Conservation (phyloP, 768 basidiomycete species). For the Collybia mongolica region DNA sequence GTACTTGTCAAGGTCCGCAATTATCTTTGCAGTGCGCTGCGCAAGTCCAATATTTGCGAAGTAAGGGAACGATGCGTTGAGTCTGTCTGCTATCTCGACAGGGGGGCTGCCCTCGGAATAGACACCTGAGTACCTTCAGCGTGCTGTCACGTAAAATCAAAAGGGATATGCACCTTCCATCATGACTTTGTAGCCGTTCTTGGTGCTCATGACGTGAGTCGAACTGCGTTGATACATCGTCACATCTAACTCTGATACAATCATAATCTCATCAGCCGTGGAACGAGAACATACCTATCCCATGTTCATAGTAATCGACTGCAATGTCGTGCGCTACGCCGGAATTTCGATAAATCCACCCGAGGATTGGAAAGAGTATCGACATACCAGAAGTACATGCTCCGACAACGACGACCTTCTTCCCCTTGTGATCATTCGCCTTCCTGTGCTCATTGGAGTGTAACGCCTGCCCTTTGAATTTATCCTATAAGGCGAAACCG, state of each 20-base stretch:
- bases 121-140: constrained; percentile 20
- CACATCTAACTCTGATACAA: constrained; percentile 35
- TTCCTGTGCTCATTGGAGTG: constrained; percentile 56
- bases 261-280: not conserved
- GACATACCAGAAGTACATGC: constrained; percentile 54
- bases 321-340: constrained; percentile 42
- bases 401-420: constrained; percentile 66
- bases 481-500: constrained; percentile 20
- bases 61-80: constrained; percentile 48
- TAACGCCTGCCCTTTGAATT: constrained; percentile 48
- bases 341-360: not conserved
- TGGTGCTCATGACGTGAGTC: constrained; percentile 18
- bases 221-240: constrained; percentile 60
- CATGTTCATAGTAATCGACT: constrained; percentile 40
- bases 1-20: constrained; percentile 58
- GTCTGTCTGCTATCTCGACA: constrained; percentile 46
- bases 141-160: not conserved
- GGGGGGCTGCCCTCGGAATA: constrained; percentile 51
- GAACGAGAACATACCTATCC: constrained; percentile 28
- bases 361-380: constrained; percentile 3
- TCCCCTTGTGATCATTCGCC: constrained; percentile 50
- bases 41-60: constrained; percentile 23
- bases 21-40: constrained; percentile 30
- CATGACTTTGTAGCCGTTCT: constrained; percentile 16
- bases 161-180: constrained; percentile 19